These are phyloP conservation scores for Elsinoe arachidis DNA, from an alignment of 2,329 filamentous ascomycete species.

Conservation along the genomic window DNA sequence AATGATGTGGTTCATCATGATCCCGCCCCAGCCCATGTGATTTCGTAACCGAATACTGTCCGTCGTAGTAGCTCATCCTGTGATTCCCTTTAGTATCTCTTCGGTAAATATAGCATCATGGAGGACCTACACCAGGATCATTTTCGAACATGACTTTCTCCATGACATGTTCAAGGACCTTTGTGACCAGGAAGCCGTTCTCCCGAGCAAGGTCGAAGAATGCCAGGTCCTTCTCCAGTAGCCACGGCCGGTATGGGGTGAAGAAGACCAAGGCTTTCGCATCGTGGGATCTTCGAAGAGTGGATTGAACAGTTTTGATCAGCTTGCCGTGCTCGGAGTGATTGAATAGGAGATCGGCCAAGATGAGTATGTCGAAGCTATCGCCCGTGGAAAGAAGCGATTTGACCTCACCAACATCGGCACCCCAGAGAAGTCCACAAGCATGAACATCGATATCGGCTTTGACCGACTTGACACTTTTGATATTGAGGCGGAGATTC, in stretches of 20 bases:
- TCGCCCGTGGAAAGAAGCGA: constrained; percentile 39
- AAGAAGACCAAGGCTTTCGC: constrained; percentile 80
- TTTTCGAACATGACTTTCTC: constrained; percentile 83
- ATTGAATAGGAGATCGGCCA: constrained; percentile 85
- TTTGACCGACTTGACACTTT: constrained; percentile 41
- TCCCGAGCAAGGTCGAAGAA: constrained; percentile 74
- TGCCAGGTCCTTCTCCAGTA: constrained; percentile 71
- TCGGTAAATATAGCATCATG: background rate
- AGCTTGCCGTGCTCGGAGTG: constrained; percentile 79
- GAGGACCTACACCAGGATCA: constrained; percentile 59
- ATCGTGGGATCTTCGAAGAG: constrained; percentile 47
- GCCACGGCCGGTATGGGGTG: constrained; percentile 87
- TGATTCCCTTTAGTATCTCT: background rate
- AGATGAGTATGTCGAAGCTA: constrained; percentile 70
- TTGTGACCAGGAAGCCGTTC: constrained; percentile 65
- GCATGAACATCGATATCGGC: constrained; percentile 31
- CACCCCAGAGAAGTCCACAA: constrained; percentile 76
- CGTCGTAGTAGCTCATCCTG: constrained; percentile 68
- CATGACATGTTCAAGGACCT: constrained; percentile 73
- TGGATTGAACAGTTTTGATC: constrained; percentile 60
- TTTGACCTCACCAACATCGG: constrained; percentile 50
- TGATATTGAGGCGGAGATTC: constrained; percentile 70
- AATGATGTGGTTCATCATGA: background rate
- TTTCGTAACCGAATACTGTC: constrained; percentile 71
- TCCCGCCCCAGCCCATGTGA: constrained; percentile 48